These are phyloP conservation scores for Trypanosoma cruzi DNA, from an alignment of 208 protist genomes.

Conservation along the genomic window DNA sequence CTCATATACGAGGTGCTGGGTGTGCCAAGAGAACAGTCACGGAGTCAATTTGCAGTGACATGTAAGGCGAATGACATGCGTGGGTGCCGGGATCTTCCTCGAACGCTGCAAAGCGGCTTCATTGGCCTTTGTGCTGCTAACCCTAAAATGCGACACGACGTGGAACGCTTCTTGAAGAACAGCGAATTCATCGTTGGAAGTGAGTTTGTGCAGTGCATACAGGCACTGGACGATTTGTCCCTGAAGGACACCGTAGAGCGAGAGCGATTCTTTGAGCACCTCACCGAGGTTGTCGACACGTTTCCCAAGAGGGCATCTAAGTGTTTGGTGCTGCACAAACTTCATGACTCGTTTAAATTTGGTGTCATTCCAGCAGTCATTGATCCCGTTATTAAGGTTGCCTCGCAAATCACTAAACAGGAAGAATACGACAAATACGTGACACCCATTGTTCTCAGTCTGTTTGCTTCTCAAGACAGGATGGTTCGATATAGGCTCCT, in stretches of 20 bases:
- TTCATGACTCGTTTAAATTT: conserved; percentile 57
- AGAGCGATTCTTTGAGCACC: conserved; percentile 58
- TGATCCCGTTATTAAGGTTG: conserved; percentile 65
- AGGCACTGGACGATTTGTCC: conserved; percentile 61
- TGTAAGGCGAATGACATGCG: conserved; percentile 32
- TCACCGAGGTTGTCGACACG: conserved; percentile 37
- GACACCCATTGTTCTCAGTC: conserved; percentile 54
- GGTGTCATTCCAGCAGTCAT: conserved; percentile 42
- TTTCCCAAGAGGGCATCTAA: conserved; percentile 69
- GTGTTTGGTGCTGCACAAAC: conserved; percentile 58
- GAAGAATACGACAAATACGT: conserved; percentile 60
- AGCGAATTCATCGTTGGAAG: conserved; percentile 62
- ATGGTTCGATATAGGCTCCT: conserved; percentile 74
- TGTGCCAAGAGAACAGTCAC: conserved; percentile 23
- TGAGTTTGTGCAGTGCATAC: conserved; percentile 64
- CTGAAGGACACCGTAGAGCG: conserved; percentile 62
- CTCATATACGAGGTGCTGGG: conserved; percentile 76
- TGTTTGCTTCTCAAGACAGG: conserved; percentile 62
- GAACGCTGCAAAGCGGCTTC: conserved; percentile 53
- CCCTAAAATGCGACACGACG: conserved; percentile 43
- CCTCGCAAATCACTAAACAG: conserved; percentile 31
- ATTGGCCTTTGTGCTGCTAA: conserved; percentile 47
- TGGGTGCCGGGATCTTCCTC: conserved; percentile 41
- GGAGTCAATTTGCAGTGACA: not conserved
- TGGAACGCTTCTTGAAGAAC: conserved; percentile 48